Percentiles rank a stretch among this genome's conserved stretches.
These are phyloP conservation scores for Pirum gemmata DNA, from an alignment of 78 protist genomes.

Conservation along the genomic window DNA sequence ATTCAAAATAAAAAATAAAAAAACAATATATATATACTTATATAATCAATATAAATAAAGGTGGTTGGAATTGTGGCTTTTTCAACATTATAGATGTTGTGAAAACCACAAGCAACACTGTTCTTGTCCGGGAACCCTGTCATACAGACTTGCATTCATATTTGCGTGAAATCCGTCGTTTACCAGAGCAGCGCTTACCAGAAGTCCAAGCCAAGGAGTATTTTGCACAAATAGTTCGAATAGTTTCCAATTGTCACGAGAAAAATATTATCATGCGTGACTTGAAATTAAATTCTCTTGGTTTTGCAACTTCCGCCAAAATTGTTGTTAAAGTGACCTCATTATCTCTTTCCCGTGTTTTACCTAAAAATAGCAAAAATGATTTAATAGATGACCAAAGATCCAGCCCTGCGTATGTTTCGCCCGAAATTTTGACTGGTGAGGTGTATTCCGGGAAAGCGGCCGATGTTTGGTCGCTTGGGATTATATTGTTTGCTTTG, in stretches of 20 bases:
- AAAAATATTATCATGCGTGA: background rate
- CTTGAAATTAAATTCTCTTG: background rate
- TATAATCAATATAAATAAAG: no score
- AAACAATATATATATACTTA: no score
- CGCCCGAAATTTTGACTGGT: slow-evolving; percentile 18
- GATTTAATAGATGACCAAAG: background rate
- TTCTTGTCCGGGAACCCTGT: background rate
- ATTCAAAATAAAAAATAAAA: no score
- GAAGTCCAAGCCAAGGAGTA: background rate
- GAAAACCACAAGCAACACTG: background rate
- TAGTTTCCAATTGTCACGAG: background rate
- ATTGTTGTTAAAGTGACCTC: background rate
- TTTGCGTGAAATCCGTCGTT: background rate
- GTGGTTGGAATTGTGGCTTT: background rate
- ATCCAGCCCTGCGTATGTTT: background rate
- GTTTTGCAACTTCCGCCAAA: background rate
- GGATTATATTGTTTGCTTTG: slow-evolving; percentile 56
- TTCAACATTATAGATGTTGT: background rate
- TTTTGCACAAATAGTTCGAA: slow-evolving; percentile 2
- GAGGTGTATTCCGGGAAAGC: slow-evolving; percentile 26
- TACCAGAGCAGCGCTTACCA: background rate
- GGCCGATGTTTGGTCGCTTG: slow-evolving; percentile 61
- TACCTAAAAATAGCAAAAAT: background rate
- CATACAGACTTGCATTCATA: background rate
- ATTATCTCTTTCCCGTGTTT: background rate